These are phyloP conservation scores for Drosera capensis DNA, from an alignment of 148 eudicot species.

Conservation along the genomic window DNA sequence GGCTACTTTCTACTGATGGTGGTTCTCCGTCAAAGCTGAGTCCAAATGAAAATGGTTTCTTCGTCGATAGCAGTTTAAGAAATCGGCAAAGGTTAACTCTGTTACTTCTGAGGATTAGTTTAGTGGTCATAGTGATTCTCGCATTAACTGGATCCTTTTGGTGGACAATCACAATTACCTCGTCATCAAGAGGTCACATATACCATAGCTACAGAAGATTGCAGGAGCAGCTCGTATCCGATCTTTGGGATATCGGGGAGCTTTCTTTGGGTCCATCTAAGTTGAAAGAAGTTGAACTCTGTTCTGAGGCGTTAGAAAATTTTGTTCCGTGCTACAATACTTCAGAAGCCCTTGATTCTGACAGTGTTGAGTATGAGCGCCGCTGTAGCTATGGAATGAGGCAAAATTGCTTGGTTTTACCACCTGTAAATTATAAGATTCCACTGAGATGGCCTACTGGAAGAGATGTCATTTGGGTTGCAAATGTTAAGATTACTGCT, in stretches of 20 bases:
- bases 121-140: constrained; percentile 9
- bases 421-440: constrained; percentile 62
- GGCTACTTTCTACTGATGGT: constrained; percentile 30
- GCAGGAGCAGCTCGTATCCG: constrained; percentile 82
- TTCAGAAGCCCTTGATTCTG: constrained; percentile 48
- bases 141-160: constrained; percentile 46
- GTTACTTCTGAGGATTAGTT: constrained; percentile 10
- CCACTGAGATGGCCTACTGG: constrained; percentile 98
- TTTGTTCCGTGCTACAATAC: constrained; percentile 79
- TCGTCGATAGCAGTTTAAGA: constrained; percentile 37
- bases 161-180: constrained; percentile 77
- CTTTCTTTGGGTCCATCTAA: constrained; percentile 61
- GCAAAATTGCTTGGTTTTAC: constrained; percentile 54
- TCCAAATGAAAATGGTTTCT: constrained; percentile 42
- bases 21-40: constrained; percentile 30
- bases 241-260: constrained; percentile 68
- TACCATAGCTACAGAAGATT: constrained; percentile 59
- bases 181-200: constrained; percentile 62
- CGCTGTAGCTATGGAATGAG: constrained; percentile 33
- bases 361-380: constrained; percentile 52
- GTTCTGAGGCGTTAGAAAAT: constrained; percentile 52
- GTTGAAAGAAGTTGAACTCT: constrained; percentile 59
- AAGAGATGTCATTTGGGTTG: constrained; percentile 91
- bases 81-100: constrained; percentile 8
- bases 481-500: constrained; percentile 86